A percentile compares a stretch with the other conserved stretches of the same genome.
Evolutionary conservation across 2,329 filamentous ascomycete genomes (phyloP).

Genomic region (Coniochaeta sp.): DNA sequence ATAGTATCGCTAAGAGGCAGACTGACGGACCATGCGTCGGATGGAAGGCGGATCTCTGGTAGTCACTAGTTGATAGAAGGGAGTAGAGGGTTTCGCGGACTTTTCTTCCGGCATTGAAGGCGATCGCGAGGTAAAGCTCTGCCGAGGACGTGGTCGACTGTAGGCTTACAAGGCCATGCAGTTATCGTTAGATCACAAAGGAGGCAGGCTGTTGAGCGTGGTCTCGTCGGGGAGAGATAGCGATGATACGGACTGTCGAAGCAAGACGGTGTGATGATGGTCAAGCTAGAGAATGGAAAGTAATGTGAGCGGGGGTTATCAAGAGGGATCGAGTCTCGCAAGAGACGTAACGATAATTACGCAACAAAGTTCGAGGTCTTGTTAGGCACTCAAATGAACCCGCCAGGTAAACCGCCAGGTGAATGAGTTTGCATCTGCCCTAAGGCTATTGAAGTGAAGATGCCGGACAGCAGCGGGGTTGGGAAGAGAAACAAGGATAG

Average conservation of each 20-base stretch:
- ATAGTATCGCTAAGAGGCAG: background rate
- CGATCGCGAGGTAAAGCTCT: background rate
- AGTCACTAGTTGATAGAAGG: background rate
- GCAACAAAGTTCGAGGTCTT: background rate
- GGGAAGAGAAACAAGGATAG: background rate
- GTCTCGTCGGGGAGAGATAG: background rate
- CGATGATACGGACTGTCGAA: background rate
- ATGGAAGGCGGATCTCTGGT: background rate
- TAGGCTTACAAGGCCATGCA: background rate
- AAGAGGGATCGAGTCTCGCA: background rate
- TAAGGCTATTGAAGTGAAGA: background rate
- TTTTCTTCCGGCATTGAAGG: constrained; percentile 2
- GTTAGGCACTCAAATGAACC: background rate
- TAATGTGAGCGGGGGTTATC: background rate
- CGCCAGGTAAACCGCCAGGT: background rate
- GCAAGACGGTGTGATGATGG: background rate
- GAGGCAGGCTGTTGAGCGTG: background rate
- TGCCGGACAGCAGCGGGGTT: background rate
- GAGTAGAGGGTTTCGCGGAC: background rate
- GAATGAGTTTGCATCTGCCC: background rate
- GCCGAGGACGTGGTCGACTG: background rate
- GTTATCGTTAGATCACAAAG: background rate
- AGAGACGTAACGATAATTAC: background rate
- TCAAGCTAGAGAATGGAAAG: background rate
- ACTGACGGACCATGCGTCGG: background rate